A percentile compares a stretch with the other conserved stretches of the same genome.
These are phyloP conservation scores for Suhomyces kunorum DNA, from an alignment of 1,139 yeast species.

Conservation along the genomic window DNA sequence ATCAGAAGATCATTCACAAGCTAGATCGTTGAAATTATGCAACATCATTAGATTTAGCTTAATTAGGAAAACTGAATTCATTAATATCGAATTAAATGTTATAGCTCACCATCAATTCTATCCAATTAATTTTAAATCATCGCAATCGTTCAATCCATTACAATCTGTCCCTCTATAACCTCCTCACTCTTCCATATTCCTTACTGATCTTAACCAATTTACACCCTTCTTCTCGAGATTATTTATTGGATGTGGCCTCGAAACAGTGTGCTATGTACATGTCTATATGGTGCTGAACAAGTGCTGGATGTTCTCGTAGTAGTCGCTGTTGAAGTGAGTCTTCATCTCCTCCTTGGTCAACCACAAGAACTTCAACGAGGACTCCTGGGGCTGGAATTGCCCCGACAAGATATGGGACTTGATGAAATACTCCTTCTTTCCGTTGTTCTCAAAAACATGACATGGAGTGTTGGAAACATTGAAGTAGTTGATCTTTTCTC, in stretches of 20 bases:
- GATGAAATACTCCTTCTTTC: constrained; percentile 63
- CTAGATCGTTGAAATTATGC: too few species aligned
- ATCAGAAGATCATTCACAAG: too few species aligned
- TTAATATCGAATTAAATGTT: neutral
- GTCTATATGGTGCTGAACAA: constrained; percentile 49
- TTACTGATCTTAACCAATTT: too few species aligned
- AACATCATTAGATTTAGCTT: too few species aligned
- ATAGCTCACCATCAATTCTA: neutral
- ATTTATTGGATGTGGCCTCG: neutral
- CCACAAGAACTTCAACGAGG: constrained; percentile 63
- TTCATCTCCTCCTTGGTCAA: constrained; percentile 77
- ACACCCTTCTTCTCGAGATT: too few species aligned
- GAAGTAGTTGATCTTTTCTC: constrained; percentile 78
- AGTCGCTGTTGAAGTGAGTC: constrained; percentile 52
- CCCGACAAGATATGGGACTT: constrained; percentile 94
- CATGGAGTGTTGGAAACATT: constrained; percentile 88
- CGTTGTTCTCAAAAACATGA: constrained; percentile 52
- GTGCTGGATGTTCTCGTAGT: constrained; percentile 56
- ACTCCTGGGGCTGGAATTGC: constrained; percentile 54
- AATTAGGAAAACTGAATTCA: too few species aligned
- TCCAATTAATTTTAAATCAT: too few species aligned
- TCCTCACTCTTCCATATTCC: too few species aligned
- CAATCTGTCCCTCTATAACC: too few species aligned
- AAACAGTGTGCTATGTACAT: constrained; percentile 8
- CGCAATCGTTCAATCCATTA: too few species aligned